These are phyloP conservation scores for Croton laevigatus DNA, from an alignment of 441 rosid species.

Conservation along the genomic window DNA sequence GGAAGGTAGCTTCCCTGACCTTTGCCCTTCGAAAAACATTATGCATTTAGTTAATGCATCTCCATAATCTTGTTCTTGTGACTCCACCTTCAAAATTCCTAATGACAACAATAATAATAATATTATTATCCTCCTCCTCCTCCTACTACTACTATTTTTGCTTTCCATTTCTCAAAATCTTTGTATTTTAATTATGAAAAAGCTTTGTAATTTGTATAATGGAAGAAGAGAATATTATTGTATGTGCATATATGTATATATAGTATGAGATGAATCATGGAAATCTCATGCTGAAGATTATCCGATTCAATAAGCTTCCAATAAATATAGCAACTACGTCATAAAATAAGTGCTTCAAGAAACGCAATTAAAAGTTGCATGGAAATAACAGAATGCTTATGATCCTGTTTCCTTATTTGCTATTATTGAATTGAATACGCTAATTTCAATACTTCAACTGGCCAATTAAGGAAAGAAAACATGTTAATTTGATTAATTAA, in stretches of 20 bases:
- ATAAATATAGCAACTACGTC: neutral
- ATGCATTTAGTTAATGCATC: conserved; percentile 75
- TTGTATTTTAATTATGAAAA: too few species aligned
- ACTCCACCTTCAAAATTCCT: neutral
- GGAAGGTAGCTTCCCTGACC: conserved; percentile 67
- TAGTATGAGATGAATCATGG: neutral
- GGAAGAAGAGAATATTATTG: too few species aligned
- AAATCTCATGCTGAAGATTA: neutral
- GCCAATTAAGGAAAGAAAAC: too few species aligned
- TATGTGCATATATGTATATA: neutral
- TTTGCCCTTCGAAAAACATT: conserved; percentile 82
- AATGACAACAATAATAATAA: neutral
- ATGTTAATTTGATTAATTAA: too few species aligned
- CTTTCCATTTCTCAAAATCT: conserved; percentile 8
- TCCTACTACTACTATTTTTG: neutral
- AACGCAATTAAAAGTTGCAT: conserved; percentile 5
- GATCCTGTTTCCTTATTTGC: too few species aligned
- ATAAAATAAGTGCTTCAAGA: neutral
- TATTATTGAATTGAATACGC: too few species aligned
- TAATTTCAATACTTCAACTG: too few species aligned
- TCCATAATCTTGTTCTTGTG: conserved; percentile 52
- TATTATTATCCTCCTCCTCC: neutral
- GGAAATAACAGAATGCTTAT: too few species aligned
- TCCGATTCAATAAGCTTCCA: neutral
- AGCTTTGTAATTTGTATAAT: too few species aligned